Evolutionary conservation across 495 filamentous ascomycete genomes (phyloP), one percentile per base, ranked within the genome.

Genomic region (Hypoxylon perforatum): DNA sequence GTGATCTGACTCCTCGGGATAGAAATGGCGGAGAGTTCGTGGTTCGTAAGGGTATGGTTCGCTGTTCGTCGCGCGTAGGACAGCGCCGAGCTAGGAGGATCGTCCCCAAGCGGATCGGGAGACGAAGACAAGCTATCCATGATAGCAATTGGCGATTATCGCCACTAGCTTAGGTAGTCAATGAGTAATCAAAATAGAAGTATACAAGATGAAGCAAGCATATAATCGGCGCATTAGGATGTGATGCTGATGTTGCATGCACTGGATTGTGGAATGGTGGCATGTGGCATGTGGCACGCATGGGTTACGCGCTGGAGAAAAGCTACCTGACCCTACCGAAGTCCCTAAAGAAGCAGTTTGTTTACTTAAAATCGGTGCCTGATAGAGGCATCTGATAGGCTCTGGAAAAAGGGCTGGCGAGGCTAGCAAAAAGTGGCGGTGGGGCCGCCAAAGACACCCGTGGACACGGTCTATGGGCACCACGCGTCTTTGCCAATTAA

Each of bases 41-140:
- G 62, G 49, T 60, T 48, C 5, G 56, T 19, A 14, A 66, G 10
- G 58, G 64, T 77, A 50, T 70, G 72, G 35, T 65, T 71, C 39
- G 65, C 67, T 51, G 57, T 61, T 21, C 72, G 76, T 52, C 60
- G 71, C 59, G 70, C 48, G 47, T 53, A 51, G 15, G 73, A 65
- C 47, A 62, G 73, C 35, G 66, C 72, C 22, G 74, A 73, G 61
- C 67, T 74, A 21, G 63, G 63, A 47, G 58, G 63, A 0, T 69
- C 70, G 62, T 82, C 79, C 57, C 76, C 77, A 18, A 84, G 72
- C 53, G 81, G 81, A 63, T 84, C 81, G 23, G 81, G 80, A 51
- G 81, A 84, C 52, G 80, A 81, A 53, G 75, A 65, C 48, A 77
- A 70, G 61, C 81, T 79, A 48, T 77, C 65, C 50, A 67, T 66